Evolutionary conservation across 2,329 filamentous ascomycete genomes (phyloP), one percentile per base, ranked within the genome.

Genomic region (Ascochyta lentis): DNA sequence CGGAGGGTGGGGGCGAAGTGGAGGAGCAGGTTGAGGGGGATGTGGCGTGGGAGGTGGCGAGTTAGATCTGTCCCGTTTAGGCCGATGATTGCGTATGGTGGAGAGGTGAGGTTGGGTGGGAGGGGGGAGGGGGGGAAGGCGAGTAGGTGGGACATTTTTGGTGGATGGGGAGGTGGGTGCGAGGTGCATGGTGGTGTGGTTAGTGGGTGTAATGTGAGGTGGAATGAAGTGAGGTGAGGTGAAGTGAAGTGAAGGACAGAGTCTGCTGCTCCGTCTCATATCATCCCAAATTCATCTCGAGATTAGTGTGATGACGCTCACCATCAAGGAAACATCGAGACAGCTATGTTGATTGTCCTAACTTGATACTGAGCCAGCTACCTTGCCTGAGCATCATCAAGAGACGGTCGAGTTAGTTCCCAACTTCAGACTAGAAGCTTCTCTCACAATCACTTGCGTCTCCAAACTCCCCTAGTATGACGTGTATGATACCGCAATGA

Each of bases 41-140:
- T 64, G n/a, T 42, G 58, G 1, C 50, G 37, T 13, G 67, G 66
- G 15, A 70, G 58, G 16, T 19, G 3, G 52, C 40, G 4, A 42
- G 24, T n/a, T 45, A 54, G 9, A 59, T 26, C 29, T 62, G 35
- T 27, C 15, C 61, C 62, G 15, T 59, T 42, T 16, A 70, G 63
- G 38, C 49, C 63, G 47, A 71, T 65, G n/a, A 63, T 27, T 38
- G 64, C 61, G 44, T 64, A 69, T 2, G 70, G 70, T 8, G 65
- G 58, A 16, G 46, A 37, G 19, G 29, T 48, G 31, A 60, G 22
- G 24, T 50, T 27, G 2, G 41, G 10, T n/a, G 64, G 68, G 3
- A 66, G 42, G 8, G 56, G 41, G 3, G 3, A 23, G 2, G 54
- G 40, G 10, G 61, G 59, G 43, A 71, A 70, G 12, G 69, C 45